phyloP scores from a whole-genome alignment of 768 basidiomycete genomes.

The Tylopilus subfusipes region DNA sequence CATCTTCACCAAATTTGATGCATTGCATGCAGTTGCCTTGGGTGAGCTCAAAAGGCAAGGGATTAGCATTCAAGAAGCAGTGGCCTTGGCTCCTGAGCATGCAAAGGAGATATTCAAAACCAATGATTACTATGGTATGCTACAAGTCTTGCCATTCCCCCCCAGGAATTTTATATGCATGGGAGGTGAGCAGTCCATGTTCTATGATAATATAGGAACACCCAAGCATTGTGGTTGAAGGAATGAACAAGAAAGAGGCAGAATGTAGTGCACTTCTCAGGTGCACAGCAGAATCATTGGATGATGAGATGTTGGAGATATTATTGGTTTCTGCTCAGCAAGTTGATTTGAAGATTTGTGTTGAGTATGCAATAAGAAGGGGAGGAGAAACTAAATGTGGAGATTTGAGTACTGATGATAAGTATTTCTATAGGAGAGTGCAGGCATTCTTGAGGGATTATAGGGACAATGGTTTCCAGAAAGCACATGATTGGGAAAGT shows the following conservation, averaged over 20 bases:
- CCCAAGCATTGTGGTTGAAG: background rate
- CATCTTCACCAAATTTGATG: constrained; percentile 41
- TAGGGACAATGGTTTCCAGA: background rate
- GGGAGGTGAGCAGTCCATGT: no score
- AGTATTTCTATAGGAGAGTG: background rate
- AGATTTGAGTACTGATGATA: background rate
- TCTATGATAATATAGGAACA: no score
- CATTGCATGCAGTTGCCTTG: constrained; percentile 22
- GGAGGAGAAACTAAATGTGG: background rate
- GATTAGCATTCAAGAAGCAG: background rate
- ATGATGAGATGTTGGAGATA: background rate
- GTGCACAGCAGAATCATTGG: background rate
- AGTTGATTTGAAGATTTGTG: background rate
- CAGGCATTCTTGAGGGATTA: background rate
- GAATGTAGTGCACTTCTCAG: background rate
- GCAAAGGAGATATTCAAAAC: constrained; percentile 6
- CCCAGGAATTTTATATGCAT: background rate
- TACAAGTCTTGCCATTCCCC: background rate
- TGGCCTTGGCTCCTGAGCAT: no score
- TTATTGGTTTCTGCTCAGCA: constrained; percentile 1
- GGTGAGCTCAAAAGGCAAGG: constrained; percentile 7
- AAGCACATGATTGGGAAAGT: background rate
- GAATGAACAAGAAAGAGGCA: background rate
- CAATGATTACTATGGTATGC: background rate
- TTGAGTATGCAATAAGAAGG: background rate